phyloP scores from a whole-genome alignment of 345 rosid species.

The Brassica incana region DNA sequence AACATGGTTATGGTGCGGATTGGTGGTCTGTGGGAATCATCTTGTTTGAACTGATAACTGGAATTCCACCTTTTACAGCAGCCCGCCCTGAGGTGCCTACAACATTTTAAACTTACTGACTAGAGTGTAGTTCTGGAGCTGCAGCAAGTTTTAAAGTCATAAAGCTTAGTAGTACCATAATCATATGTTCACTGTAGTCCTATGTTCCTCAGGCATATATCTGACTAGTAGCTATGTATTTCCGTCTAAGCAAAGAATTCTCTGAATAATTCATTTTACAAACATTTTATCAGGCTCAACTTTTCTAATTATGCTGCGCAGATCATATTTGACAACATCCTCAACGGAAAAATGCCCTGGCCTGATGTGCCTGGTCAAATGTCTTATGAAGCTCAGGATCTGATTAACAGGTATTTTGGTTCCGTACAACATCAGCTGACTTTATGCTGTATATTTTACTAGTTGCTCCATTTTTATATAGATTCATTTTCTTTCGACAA shows the following conservation, averaged over 20 bases:
- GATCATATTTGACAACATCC: slow-evolving; percentile 80
- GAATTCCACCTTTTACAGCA: slow-evolving; percentile 82
- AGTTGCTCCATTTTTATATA: slow-evolving; percentile 2
- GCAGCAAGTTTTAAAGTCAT: slow-evolving; percentile 3
- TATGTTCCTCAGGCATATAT: background rate
- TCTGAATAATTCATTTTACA: slow-evolving; percentile 1
- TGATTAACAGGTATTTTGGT: slow-evolving; percentile 63
- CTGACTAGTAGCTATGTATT: slow-evolving; percentile 5
- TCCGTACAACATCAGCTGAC: background rate
- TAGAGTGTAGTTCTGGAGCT: slow-evolving; percentile 12
- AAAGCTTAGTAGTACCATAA: slow-evolving; percentile 19
- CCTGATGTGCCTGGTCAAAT: slow-evolving; percentile 64
- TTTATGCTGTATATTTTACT: slow-evolving; percentile 5
- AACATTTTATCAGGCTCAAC: slow-evolving; percentile 1
- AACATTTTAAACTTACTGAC: background rate
- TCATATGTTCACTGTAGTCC: background rate
- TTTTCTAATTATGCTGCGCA: slow-evolving; percentile 37
- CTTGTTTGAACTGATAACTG: slow-evolving; percentile 72
- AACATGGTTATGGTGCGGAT: slow-evolving; percentile 74
- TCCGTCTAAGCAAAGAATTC: background rate
- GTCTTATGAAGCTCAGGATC: slow-evolving; percentile 81
- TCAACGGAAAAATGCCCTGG: slow-evolving; percentile 77
- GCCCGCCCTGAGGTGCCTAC: slow-evolving; percentile 64
- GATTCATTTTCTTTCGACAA: slow-evolving; percentile 12
- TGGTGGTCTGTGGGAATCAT: slow-evolving; percentile 96